Evolutionary conservation across 345 rosid species (phyloP).

Genomic region (Zanthoxylum bungeanum): DNA sequence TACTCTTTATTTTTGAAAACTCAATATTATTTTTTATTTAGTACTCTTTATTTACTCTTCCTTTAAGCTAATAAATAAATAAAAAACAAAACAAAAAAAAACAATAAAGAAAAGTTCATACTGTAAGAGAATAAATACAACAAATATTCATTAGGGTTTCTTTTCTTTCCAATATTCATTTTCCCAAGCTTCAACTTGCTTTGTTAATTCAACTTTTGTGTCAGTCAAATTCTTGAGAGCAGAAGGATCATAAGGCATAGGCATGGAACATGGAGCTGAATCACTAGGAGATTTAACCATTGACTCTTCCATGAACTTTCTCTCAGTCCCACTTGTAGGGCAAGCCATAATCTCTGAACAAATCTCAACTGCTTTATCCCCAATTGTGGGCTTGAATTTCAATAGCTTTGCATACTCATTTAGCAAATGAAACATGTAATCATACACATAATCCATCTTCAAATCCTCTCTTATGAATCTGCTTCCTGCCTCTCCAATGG

Average conservation of each 20-base stretch:
- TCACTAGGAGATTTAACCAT: constrained; percentile 57
- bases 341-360: constrained; percentile 67
- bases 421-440: constrained; percentile 78
- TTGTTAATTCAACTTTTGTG: constrained; percentile 31
- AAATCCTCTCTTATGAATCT: constrained; percentile 45
- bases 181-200: constrained; percentile 60
- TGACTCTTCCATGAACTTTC: constrained; percentile 61
- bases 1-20: no score
- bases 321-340: constrained; percentile 37
- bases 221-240: constrained; percentile 34
- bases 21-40: no score
- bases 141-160: neutral
- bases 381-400: constrained; percentile 48
- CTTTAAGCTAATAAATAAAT: no score
- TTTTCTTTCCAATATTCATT: constrained; percentile 32
- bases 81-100: no score
- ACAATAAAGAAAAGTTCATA: no score
- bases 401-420: constrained; percentile 59
- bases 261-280: constrained; percentile 50
- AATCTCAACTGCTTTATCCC: constrained; percentile 35
- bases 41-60: no score
- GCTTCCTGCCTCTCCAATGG: constrained; percentile 60
- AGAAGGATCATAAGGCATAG: constrained; percentile 54
- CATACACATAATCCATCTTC: constrained; percentile 66
- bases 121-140: no score